Evolutionary conservation across 2,329 filamentous ascomycete species (phyloP).

Genomic region (Colletotrichum sp.): DNA sequence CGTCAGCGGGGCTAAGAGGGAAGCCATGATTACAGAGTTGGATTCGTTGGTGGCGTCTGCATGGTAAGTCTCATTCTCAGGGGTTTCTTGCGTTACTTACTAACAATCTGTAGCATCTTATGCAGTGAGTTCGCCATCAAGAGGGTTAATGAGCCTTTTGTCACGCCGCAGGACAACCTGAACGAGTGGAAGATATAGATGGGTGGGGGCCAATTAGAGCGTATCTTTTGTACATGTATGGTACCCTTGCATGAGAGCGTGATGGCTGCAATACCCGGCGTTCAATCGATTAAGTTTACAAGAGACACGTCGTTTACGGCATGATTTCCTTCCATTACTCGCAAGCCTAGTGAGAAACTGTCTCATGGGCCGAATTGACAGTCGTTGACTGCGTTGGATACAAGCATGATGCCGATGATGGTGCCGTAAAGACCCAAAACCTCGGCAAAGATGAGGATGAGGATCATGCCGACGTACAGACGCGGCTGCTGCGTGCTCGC

Average conservation of each 20-base stretch:
- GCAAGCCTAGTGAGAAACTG: background rate
- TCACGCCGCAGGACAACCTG: slow-evolving; percentile 72
- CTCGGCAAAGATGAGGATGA: slow-evolving; percentile 53
- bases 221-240: slow-evolving; percentile 4
- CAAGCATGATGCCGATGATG: slow-evolving; percentile 53
- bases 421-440: slow-evolving; percentile 51
- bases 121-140: slow-evolving; percentile 96
- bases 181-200: slow-evolving; percentile 78
- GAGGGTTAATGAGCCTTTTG: slow-evolving; percentile 91
- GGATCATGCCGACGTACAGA: slow-evolving; percentile 51
- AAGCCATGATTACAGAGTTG: slow-evolving; percentile 84
- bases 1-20: slow-evolving; percentile 72
- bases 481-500: slow-evolving; percentile 52
- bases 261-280: slow-evolving; percentile 20
- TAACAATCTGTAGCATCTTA: slow-evolving; percentile 68
- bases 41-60: slow-evolving; percentile 90
- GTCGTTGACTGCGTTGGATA: slow-evolving; percentile 33
- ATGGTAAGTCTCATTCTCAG: slow-evolving; percentile 64
- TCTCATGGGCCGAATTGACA: background rate
- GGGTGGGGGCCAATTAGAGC: background rate
- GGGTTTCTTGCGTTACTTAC: background rate
- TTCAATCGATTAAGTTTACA: background rate
- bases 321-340: background rate
- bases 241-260: slow-evolving; percentile 9
- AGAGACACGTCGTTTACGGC: background rate